Evolutionary conservation across 2,329 filamentous ascomycete genomes (phyloP), one percentile per base, ranked within the genome.

Genomic region (Aspergillus sp.): DNA sequence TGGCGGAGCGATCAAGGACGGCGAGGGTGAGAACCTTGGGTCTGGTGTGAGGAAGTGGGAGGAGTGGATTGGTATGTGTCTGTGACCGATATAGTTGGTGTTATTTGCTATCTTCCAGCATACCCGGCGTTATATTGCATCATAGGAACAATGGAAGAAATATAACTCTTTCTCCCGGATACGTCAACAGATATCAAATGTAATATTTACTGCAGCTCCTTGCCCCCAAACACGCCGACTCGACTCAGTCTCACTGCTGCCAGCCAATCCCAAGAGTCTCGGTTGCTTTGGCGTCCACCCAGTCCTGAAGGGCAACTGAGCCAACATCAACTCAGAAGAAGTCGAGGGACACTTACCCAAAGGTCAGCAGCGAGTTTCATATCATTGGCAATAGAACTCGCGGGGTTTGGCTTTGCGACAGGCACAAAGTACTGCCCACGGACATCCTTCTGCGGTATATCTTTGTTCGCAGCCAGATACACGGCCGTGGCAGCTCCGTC

Each of bases 21-120:
- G 53, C 55, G 74, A 57, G 16, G 48, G 51, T 17, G 47, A 51
- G 26, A 52, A 67, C 19, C 74, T 81, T 33, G 78, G 73, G 7
- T 69, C 78, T n/a, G 80, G 80, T 15, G 77, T 86, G 19, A 78
- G 82, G 35, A 80, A 75, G 57, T 95, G 89, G 88, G 93, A 86
- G 75, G 74, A 75, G 49, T 96, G 89, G 89, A 79, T 96, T 52
- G 84, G 79, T 2, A 72, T 80, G 53, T 76, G 80, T 51, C 64
- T 93, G 48, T 91, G 33, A 49, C 20, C 32, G 37, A 31, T 34
- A 39, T 28, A 35, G 26, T 19, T 11, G 10, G 28, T 12, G 11
- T 26, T 13, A 20, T 12, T n/a, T 30, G 11, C 10, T 24, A 26
- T n/a, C n/a, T n/a, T n/a, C n/a, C 17, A 29, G 4, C 26, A 16